Conservation (phyloP, 352 stramenopile species). For the Phytophthora podocarpi region DNA sequence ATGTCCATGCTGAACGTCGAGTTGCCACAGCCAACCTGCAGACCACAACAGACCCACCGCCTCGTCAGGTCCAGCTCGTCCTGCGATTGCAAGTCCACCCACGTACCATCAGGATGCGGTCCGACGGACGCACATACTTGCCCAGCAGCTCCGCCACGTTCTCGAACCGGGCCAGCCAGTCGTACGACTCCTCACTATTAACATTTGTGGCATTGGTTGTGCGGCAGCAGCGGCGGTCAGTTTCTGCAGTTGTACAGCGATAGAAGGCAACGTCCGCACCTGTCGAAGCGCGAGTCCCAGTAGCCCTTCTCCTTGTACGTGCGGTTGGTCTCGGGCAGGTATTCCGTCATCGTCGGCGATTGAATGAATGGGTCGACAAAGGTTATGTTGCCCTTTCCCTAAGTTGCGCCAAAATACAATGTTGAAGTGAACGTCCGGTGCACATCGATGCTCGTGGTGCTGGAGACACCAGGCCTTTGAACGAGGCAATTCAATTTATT, state of each 20-base stretch:
- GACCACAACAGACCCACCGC: not conserved
- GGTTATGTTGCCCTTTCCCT: not conserved
- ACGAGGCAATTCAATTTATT: no score
- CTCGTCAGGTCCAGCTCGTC: constrained; percentile 4
- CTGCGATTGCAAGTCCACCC: not conserved
- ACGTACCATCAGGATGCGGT: constrained; percentile 63
- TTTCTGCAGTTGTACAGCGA: not conserved
- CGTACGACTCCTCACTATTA: constrained; percentile 71
- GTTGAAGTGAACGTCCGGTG: no score
- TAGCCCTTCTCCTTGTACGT: constrained; percentile 73
- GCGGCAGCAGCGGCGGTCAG: not conserved
- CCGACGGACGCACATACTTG: constrained; percentile 43
- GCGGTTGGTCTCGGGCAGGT: constrained; percentile 54
- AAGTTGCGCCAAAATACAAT: no score
- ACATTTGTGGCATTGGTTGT: not conserved
- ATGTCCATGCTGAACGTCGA: constrained; percentile 76
- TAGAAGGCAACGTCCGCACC: constrained; percentile 8
- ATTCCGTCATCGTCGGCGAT: constrained; percentile 37
- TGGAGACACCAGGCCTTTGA: no score
- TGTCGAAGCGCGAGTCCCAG: constrained; percentile 74
- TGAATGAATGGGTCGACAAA: no score
- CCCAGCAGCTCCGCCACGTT: constrained; percentile 48
- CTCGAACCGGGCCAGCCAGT: constrained; percentile 72
- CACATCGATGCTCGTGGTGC: no score
- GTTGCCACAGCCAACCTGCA: constrained; percentile 76